A percentile compares a stretch with the other conserved stretches of the same genome.
Evolutionary conservation across 805 yeast genomes (phyloP).

Genomic region (Spathaspora gorwiae): DNA sequence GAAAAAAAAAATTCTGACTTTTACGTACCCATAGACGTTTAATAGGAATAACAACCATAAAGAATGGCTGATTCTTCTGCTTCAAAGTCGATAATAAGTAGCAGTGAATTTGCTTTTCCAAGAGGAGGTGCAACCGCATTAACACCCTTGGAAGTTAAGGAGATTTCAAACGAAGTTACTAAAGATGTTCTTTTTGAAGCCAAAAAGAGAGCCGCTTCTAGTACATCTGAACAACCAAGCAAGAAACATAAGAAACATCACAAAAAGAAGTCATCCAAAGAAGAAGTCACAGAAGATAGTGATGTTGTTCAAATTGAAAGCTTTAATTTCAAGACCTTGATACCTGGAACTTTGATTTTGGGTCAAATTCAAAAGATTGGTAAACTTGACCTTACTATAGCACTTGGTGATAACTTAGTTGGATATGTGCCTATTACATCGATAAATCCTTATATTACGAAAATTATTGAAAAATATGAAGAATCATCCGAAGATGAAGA

Average conservation of each 20-base stretch:
- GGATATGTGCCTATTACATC: constrained; percentile 77
- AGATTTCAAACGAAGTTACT: constrained; percentile 88
- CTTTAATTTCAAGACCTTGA: constrained; percentile 55
- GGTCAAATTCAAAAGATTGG: constrained; percentile 69
- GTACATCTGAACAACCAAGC: constrained; percentile 19
- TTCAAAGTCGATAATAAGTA: constrained; percentile 28
- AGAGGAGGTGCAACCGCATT: constrained; percentile 91
- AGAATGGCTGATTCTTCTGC: constrained; percentile 9
- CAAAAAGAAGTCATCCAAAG: constrained; percentile 13
- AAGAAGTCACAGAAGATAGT: constrained; percentile 22
- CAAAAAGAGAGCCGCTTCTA: constrained; percentile 25
- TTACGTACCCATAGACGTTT: too few relatives aligned
- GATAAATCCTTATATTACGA: constrained; percentile 60
- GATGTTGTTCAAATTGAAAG: constrained; percentile 53
- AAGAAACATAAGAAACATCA: constrained; percentile 22
- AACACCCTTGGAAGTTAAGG: constrained; percentile 86
- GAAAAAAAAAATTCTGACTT: too few relatives aligned
- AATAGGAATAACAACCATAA: too few relatives aligned
- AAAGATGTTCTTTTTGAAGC: constrained; percentile 75
- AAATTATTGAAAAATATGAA: constrained; percentile 51
- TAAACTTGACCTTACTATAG: constrained; percentile 58
- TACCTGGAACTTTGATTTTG: constrained; percentile 68
- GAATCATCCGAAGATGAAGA: constrained; percentile 37
- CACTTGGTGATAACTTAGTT: constrained; percentile 74
- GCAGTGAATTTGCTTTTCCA: constrained; percentile 68